phyloP scores from a whole-genome alignment of 768 basidiomycete species.

The Mycena albidolilacea region DNA sequence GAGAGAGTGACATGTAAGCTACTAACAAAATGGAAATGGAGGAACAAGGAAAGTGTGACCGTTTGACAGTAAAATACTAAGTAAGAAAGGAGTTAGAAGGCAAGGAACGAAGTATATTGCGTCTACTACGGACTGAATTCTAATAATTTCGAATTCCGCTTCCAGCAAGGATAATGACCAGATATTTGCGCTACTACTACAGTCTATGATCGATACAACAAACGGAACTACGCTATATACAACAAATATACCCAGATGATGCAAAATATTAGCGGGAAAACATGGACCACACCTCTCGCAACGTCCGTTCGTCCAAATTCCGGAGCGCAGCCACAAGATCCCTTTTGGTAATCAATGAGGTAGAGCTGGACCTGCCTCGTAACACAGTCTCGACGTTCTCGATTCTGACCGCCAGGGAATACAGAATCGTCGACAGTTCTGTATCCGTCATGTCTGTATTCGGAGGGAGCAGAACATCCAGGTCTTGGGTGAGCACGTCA shows the following conservation, averaged over 20 bases:
- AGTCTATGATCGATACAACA: background rate
- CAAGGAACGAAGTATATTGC: too few relatives aligned
- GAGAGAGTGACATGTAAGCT: too few relatives aligned
- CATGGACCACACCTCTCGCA: slow-evolving; percentile 58
- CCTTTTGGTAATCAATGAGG: slow-evolving; percentile 39
- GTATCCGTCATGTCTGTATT: slow-evolving; percentile 13
- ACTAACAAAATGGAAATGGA: too few relatives aligned
- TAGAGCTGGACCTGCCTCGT: slow-evolving; percentile 39
- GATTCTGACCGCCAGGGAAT: slow-evolving; percentile 1
- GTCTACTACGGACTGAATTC: too few relatives aligned
- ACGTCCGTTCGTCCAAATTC: slow-evolving; percentile 62
- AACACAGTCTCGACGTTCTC: slow-evolving; percentile 14
- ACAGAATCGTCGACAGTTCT: background rate
- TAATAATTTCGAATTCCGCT: too few relatives aligned
- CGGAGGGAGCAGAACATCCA: slow-evolving; percentile 8
- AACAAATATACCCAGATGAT: background rate
- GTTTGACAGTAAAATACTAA: too few relatives aligned
- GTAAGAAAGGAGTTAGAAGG: too few relatives aligned
- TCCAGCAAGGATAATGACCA: too few relatives aligned
- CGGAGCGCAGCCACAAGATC: slow-evolving; percentile 53
- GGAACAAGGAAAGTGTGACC: too few relatives aligned
- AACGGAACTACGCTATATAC: background rate
- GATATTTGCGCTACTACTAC: background rate
- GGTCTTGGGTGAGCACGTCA: background rate
- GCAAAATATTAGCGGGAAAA: slow-evolving; percentile 39